Conservation (phyloP, 1,284 basidiomycete genomes). For the Schizophyllum amplum region DNA sequence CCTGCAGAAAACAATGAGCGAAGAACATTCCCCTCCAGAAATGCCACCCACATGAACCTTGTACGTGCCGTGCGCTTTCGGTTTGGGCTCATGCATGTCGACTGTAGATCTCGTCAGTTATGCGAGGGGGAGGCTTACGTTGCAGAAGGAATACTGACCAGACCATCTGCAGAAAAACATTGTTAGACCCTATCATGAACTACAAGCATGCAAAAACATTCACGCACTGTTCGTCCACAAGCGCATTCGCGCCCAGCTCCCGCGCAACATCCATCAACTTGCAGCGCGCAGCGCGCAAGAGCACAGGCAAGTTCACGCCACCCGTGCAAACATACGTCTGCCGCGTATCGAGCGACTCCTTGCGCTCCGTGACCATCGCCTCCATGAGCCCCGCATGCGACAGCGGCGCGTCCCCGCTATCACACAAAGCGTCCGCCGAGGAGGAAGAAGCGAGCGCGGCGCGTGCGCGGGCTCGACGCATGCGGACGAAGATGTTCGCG, state of each 20-base stretch:
- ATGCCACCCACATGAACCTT: neutral
- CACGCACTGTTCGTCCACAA: conserved; percentile 64
- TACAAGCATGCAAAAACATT: neutral
- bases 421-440: neutral
- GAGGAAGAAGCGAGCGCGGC: conserved; percentile 18
- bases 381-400: conserved; percentile 40
- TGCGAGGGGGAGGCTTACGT: neutral
- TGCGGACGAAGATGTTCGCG: conserved; percentile 44
- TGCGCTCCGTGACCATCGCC: conserved; percentile 24
- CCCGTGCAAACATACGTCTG: conserved; percentile 53
- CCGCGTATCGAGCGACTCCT: conserved; percentile 35
- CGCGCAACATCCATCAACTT: conserved; percentile 46
- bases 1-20: conserved; percentile 25
- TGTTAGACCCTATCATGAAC: neutral
- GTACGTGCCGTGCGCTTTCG: neutral
- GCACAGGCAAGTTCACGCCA: conserved; percentile 51
- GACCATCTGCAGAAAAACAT: neutral
- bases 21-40: neutral
- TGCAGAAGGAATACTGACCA: neutral
- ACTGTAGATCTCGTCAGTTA: neutral
- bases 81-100: neutral
- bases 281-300: conserved; percentile 47
- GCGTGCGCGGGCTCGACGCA: conserved; percentile 28
- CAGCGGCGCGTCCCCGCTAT: conserved; percentile 40
- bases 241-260: conserved; percentile 44